Evolutionary conservation across 2,329 filamentous ascomycete genomes (phyloP), one percentile per base, ranked within the genome.

Genomic region (Grosmannia penicillata): DNA sequence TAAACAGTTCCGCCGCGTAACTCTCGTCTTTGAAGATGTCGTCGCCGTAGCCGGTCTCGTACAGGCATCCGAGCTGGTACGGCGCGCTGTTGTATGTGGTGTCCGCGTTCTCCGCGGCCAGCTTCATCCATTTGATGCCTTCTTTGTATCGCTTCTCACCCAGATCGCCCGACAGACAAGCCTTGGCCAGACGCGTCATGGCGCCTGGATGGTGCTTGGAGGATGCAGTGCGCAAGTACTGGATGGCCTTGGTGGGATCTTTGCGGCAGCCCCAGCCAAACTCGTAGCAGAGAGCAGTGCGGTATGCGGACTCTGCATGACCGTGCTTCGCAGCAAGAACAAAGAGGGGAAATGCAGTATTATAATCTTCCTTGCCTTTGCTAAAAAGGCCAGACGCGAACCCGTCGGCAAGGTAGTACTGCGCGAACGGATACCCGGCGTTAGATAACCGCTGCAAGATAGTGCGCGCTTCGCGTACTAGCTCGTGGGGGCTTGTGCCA

Each of bases 181-280:
- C 91, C 54, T 86, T 82, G 29, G 86, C 89, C 37, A 98, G 72
- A 41, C 91, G 79, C 39, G 86, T 83, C 72, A 95, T 94, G 36
- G 91, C 89, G 36, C 91, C 91, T 0, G 91, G 91, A 52, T 98
- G 91, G 43, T 86, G 83, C 58, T 95, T 96, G 7, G 87, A 83
- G 3, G 91, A 87, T 9, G 87, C 82, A 45, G 82, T 79, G 39
- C 89, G 79, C 53, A 94, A 82, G 56, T 91, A 98, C 55, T 96
- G 87, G 2, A 93, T 82, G 31, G 91, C 89, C 60, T 95, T 95
- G 36, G 81, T 75, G 41, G 82, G 81, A 52, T 95, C 86, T 52
- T 85, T 85, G 41, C 85, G 78, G 51, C 81, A 93, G 29, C 91
- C 91, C 91, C 91, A 98, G 45, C 87, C 91, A 58, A 95, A 96